Percentiles rank a stretch among this genome's conserved stretches.
Evolutionary conservation across 2,329 filamentous ascomycete genomes (phyloP).

Genomic region (Paraphoma chrysanthemicola): DNA sequence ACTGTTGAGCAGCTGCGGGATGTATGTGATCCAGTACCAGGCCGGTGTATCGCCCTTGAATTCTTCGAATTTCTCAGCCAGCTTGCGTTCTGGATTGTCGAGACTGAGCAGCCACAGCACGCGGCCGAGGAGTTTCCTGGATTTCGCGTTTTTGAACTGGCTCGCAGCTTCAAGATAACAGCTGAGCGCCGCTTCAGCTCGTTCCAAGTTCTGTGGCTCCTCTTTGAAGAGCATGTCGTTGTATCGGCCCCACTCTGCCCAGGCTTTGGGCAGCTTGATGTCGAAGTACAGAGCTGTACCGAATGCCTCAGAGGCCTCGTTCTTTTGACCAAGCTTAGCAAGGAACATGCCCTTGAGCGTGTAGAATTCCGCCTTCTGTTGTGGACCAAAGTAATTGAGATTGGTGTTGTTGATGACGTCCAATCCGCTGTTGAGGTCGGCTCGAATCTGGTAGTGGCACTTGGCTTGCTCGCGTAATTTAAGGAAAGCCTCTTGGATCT

Average conservation of each 20-base stretch:
- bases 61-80: slow-evolving; percentile 87
- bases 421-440: slow-evolving; percentile 88
- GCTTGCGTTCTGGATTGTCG: slow-evolving; percentile 83
- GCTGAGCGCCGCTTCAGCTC: slow-evolving; percentile 89
- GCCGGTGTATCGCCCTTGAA: slow-evolving; percentile 97
- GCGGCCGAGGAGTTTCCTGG: slow-evolving; percentile 87
- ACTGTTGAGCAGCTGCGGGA: slow-evolving; percentile 92
- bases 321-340: slow-evolving; percentile 88
- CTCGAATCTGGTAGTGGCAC: slow-evolving; percentile 95
- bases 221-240: slow-evolving; percentile 97
- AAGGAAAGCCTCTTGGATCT: slow-evolving; percentile 98
- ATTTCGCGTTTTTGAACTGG: slow-evolving; percentile 96
- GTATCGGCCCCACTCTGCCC: slow-evolving; percentile 99
- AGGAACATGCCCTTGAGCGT: slow-evolving; percentile 99
- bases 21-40: slow-evolving; percentile 99
- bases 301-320: slow-evolving; percentile 91
- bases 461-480: slow-evolving; percentile 99
- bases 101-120: slow-evolving; percentile 96
- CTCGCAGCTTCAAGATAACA: slow-evolving; percentile 96
- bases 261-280: slow-evolving; percentile 92
- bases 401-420: slow-evolving; percentile 99
- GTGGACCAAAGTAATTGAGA: slow-evolving; percentile 93
- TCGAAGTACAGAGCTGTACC: slow-evolving; percentile 96
- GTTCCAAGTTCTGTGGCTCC: slow-evolving; percentile 79
- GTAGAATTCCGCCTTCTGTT: slow-evolving; percentile 99